phyloP scores from a whole-genome alignment of 139 green algal species.

The Trebouxia sp. region DNA sequence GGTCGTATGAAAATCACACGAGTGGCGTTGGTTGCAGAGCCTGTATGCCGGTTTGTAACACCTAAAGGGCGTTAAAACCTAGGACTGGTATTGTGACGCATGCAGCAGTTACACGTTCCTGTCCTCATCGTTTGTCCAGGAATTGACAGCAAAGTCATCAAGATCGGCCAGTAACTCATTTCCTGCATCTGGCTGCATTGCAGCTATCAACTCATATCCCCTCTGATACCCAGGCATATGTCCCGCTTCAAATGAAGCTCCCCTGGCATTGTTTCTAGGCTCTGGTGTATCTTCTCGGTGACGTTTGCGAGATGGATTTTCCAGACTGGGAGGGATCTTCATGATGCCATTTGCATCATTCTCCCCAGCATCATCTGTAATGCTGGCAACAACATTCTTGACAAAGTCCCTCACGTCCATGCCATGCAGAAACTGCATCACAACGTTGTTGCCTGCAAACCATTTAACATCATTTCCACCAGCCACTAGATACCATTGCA shows the following conservation, averaged over 20 bases:
- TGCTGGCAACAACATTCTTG: slow-evolving; percentile 23
- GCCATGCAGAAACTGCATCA: slow-evolving; percentile 20
- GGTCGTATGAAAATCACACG: no score
- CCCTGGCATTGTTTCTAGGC: neutral
- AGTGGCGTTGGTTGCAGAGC: no score
- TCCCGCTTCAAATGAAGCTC: neutral
- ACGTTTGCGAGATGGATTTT: neutral
- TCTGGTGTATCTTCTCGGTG: neutral
- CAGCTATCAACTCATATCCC: neutral
- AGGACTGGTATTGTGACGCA: neutral
- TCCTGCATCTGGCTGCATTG: neutral
- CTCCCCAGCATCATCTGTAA: slow-evolving; percentile 24
- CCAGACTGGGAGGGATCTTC: neutral
- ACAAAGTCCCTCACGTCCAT: slow-evolving; percentile 9
- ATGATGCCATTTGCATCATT: slow-evolving; percentile 10
- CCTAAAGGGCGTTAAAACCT: neutral
- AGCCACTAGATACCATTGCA: slow-evolving; percentile 14
- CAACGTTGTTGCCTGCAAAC: slow-evolving; percentile 20
- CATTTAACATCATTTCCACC: slow-evolving; percentile 10
- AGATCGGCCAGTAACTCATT: neutral
- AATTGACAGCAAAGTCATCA: neutral
- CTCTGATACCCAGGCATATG: neutral
- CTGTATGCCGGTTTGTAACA: no score
- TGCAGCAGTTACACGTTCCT: neutral
- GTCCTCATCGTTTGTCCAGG: neutral